phyloP scores from a whole-genome alignment of 257 asterid species.

The Solanum virginianum region DNA sequence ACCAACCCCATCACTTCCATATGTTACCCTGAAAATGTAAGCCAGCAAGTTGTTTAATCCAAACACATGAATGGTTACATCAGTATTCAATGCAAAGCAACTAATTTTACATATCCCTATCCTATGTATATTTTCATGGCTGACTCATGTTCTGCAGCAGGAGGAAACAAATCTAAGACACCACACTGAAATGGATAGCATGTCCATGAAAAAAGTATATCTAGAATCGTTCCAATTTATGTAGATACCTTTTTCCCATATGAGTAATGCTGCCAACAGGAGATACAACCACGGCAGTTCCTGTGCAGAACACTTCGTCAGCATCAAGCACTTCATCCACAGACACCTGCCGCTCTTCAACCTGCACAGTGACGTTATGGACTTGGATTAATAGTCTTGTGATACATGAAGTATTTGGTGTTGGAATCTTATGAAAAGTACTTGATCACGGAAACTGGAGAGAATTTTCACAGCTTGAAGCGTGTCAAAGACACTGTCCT shows the following conservation, averaged over 20 bases:
- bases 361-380: constrained; percentile 20
- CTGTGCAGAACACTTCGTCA: constrained; percentile 95
- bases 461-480: too few species aligned
- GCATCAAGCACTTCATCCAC: constrained; percentile 96
- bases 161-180: neutral
- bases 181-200: neutral
- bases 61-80: neutral
- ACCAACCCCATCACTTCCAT: constrained; percentile 65
- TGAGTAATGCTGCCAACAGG: constrained; percentile 95
- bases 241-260: constrained; percentile 47
- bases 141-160: neutral
- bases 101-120: neutral
- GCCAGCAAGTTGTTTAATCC: too few species aligned
- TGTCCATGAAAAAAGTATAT: neutral
- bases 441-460: too few species aligned
- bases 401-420: neutral
- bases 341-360: constrained; percentile 65
- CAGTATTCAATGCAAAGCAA: neutral
- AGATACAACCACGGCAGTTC: constrained; percentile 88
- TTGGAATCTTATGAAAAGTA: too few species aligned
- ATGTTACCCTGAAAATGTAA: constrained; percentile 39
- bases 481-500: too few species aligned
- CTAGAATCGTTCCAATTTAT: neutral
- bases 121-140: neutral
- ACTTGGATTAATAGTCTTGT: neutral